Evolutionary conservation across 768 basidiomycete genomes (phyloP).

Genomic region (Russula sp.): DNA sequence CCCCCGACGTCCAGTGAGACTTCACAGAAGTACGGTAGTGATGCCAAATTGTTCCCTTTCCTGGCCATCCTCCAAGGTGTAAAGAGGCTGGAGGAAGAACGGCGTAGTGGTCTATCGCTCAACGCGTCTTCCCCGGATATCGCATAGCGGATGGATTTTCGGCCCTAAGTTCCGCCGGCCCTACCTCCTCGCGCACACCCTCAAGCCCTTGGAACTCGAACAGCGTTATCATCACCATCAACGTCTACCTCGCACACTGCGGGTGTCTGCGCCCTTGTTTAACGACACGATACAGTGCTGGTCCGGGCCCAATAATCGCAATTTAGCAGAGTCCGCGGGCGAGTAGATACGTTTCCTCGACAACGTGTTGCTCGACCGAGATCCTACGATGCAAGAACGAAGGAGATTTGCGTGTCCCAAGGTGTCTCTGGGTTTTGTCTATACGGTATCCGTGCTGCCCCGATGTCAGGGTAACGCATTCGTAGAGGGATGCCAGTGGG

Average conservation of each 20-base stretch:
- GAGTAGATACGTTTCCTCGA: slow-evolving; percentile 62
- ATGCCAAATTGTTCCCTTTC: slow-evolving; percentile 84
- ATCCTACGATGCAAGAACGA: slow-evolving; percentile 49
- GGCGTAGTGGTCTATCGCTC: slow-evolving; percentile 48
- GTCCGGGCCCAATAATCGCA: slow-evolving; percentile 55
- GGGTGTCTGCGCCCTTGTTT: slow-evolving; percentile 52
- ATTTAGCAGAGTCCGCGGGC: slow-evolving; percentile 52
- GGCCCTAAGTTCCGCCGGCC: slow-evolving; percentile 42
- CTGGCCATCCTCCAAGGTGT: slow-evolving; percentile 90
- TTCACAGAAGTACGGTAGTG: slow-evolving; percentile 61
- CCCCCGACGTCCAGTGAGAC: slow-evolving; percentile 72
- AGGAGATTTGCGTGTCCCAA: slow-evolving; percentile 44
- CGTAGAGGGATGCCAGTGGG: slow-evolving; percentile 48
- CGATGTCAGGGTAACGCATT: slow-evolving; percentile 50
- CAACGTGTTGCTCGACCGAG: slow-evolving; percentile 45
- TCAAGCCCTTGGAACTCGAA: slow-evolving; percentile 50
- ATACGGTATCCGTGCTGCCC: slow-evolving; percentile 49
- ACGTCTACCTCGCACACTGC: slow-evolving; percentile 35
- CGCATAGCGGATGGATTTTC: slow-evolving; percentile 46
- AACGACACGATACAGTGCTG: slow-evolving; percentile 38
- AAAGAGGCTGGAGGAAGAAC: slow-evolving; percentile 68
- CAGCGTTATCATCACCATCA: slow-evolving; percentile 38
- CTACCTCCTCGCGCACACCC: slow-evolving; percentile 51
- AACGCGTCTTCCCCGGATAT: slow-evolving; percentile 52
- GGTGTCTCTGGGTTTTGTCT: slow-evolving; percentile 51